Percentiles rank a stretch among this genome's conserved stretches.
phyloP scores from a whole-genome alignment of 2,329 filamentous ascomycete species.

The Beauveria scarabaeidicola region DNA sequence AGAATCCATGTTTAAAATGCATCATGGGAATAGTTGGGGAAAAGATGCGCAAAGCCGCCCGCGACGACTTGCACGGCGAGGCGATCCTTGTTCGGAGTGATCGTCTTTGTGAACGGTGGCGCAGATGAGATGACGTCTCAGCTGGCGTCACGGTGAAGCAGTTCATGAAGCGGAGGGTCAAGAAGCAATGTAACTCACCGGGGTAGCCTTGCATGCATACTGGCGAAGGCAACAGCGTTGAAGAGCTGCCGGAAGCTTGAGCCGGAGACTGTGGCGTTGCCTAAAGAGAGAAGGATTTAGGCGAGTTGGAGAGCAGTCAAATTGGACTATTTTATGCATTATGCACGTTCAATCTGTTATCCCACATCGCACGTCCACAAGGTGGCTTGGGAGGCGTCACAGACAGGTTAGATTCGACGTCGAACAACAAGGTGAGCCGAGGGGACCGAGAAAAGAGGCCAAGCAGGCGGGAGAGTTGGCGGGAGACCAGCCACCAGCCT shows the following conservation, averaged over 20 bases:
- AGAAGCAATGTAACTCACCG: neutral
- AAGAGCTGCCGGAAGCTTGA: neutral
- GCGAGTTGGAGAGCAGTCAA: neutral
- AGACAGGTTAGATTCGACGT: neutral
- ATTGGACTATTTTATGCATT: slow-evolving; percentile 11
- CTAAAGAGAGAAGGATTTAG: neutral
- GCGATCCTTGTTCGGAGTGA: neutral
- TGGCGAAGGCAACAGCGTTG: neutral
- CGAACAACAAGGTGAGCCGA: neutral
- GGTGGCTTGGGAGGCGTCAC: neutral
- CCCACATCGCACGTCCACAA: neutral
- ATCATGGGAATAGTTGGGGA: neutral
- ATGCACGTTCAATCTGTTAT: slow-evolving; percentile 8
- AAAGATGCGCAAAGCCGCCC: neutral
- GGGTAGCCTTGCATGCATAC: slow-evolving; percentile 7
- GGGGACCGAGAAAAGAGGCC: neutral
- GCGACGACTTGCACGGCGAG: neutral
- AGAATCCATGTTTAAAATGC: neutral
- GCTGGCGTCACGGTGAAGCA: neutral
- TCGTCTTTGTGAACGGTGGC: neutral
- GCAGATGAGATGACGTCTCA: neutral
- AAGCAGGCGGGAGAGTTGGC: neutral
- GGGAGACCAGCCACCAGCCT: neutral
- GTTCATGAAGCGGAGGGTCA: neutral
- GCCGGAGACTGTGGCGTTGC: neutral